Evolutionary conservation across 805 yeast species (phyloP), one percentile per base, ranked within the genome.

Genomic region (Candida patagonica): DNA sequence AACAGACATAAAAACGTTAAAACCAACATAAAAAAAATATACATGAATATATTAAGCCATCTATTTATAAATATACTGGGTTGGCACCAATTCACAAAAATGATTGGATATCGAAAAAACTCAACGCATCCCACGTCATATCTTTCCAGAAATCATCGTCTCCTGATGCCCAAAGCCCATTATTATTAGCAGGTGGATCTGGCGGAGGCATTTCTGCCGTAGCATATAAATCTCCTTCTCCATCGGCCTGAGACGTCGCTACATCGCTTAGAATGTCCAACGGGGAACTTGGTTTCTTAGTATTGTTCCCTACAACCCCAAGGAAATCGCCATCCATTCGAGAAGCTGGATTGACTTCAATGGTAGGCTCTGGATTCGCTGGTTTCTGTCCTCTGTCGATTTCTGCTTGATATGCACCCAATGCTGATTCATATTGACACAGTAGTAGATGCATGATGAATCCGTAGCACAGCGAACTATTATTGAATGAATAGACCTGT

Each of bases 91-190:
- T n/a, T n/a, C n/a, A n/a, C n/a, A n/a, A n/a, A n/a, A n/a, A n/a
- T n/a, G n/a, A n/a, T n/a, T n/a, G n/a, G n/a, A n/a, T n/a, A n/a
- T n/a, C n/a, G n/a, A n/a, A n/a, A n/a, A n/a, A n/a, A n/a, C n/a
- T n/a, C n/a, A n/a, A n/a, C n/a, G n/a, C n/a, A n/a, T n/a, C n/a
- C n/a, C n/a, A n/a, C n/a, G 52, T 42, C 17, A 53, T 30, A 29
- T 79, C 82, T 26, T 76, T 67, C 87, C 87, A 80, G 49, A 80
- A 76, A 52, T 80, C 87, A n/a, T n/a, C n/a, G 51, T 79, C 87
- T 42, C 74, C 76, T 26, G 78, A 56, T 7, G 76, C 71, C 62
- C 70, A 67, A 35, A 68, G 69, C 8, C 77, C 73, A 49, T 63
- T 62, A 34, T 71, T 74, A 16, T 66, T 50, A 37, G 68, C 61